Percentiles rank a stretch among this genome's conserved stretches.
phyloP scores from a whole-genome alignment of 306 rosid genomes.

The Astragalus glycyphyllos region DNA sequence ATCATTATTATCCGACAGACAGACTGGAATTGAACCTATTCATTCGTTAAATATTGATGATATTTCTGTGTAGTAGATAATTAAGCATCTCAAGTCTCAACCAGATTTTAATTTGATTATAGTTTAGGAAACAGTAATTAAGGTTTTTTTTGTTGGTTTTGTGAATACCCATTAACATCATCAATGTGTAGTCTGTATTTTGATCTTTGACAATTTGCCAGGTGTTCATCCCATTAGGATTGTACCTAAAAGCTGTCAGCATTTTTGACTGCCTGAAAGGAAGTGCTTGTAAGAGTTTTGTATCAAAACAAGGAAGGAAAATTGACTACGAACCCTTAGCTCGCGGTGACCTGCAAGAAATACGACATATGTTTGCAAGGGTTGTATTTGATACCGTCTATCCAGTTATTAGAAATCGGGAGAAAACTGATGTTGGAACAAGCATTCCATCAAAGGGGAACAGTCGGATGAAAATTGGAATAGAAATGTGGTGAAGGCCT shows the following conservation, averaged over 20 bases:
- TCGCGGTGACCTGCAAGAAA: constrained; percentile 56
- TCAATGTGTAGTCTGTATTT: constrained; percentile 26
- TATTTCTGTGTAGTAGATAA: neutral
- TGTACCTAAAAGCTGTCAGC: constrained; percentile 59
- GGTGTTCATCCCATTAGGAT: constrained; percentile 73
- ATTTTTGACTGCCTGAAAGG: constrained; percentile 57
- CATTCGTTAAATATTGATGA: too few relatives aligned
- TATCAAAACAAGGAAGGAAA: constrained; percentile 62
- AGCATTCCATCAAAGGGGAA: constrained; percentile 3
- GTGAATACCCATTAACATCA: constrained; percentile 2
- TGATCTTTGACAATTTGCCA: constrained; percentile 51
- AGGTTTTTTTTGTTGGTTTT: constrained; percentile 12
- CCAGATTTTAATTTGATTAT: constrained; percentile 27
- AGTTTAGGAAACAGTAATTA: neutral
- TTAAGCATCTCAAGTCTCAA: neutral
- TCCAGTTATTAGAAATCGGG: constrained; percentile 46
- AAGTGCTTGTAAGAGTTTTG: constrained; percentile 39
- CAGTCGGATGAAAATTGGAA: constrained; percentile 24
- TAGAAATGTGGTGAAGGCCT: constrained; percentile 3
- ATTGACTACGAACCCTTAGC: constrained; percentile 61
- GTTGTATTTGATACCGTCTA: constrained; percentile 72
- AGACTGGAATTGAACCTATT: neutral
- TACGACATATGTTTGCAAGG: constrained; percentile 76
- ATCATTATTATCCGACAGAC: constrained; percentile 31
- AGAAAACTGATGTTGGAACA: constrained; percentile 32